These are phyloP conservation scores for Annulohypoxylon truncatum DNA, from an alignment of 2,329 filamentous ascomycete genomes.

Conservation along the genomic window DNA sequence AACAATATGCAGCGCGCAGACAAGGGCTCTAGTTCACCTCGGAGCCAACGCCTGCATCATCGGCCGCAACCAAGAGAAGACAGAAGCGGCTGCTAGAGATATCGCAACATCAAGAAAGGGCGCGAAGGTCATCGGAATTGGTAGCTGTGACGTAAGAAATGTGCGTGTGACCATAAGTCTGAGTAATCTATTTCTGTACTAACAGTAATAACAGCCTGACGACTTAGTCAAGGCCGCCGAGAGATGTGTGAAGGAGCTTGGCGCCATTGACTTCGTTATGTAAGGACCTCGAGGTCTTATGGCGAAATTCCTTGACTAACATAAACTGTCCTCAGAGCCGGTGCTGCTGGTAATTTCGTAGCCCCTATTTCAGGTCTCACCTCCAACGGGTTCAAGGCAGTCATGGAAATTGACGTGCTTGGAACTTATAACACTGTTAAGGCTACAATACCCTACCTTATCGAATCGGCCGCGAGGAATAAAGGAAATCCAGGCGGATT, in stretches of 20 bases:
- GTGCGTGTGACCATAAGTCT: constrained; percentile 54
- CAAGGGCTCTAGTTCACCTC: constrained; percentile 88
- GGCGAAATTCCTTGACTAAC: constrained; percentile 1
- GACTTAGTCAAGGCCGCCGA: constrained; percentile 79
- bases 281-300: constrained; percentile 55
- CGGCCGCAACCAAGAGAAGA: constrained; percentile 90
- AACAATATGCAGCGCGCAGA: constrained; percentile 93
- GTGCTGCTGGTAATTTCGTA: constrained; percentile 95
- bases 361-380: constrained; percentile 84
- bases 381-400: constrained; percentile 90
- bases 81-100: constrained; percentile 80
- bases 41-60: constrained; percentile 95
- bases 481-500: constrained; percentile 69
- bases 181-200: neutral
- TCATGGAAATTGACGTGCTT: constrained; percentile 95
- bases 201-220: constrained; percentile 60
- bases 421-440: constrained; percentile 97
- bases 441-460: constrained; percentile 84
- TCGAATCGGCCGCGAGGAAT: constrained; percentile 76
- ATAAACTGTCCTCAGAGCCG: constrained; percentile 70
- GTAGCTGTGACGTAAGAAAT: constrained; percentile 81
- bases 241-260: constrained; percentile 82
- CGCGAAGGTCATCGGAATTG: constrained; percentile 87
- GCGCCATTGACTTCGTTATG: constrained; percentile 93
- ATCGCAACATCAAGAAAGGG: constrained; percentile 83